Evolutionary conservation across 2,329 filamentous ascomycete genomes (phyloP), one percentile per base, ranked within the genome.

Genomic region (Dactylellina leptospora): DNA sequence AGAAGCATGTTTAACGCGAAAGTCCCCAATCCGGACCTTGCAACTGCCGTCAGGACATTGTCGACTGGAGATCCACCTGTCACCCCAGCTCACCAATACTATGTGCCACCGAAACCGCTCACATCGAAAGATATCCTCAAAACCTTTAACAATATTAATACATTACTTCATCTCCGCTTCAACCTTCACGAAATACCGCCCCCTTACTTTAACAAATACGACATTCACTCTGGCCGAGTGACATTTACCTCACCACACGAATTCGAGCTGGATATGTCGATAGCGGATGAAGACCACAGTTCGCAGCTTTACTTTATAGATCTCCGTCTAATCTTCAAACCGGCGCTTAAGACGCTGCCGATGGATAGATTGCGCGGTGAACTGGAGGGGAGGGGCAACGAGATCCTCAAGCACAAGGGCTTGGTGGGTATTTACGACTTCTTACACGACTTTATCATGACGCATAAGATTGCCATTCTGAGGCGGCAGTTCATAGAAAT

Each of bases 251-350:
- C 97, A 0, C 82, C 86, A 1, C 86, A 86, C 58, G 93, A 97
- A 79, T 97, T 97, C 76, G 93, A 97, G 79, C 86, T 97, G 18
- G 95, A 97, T 78, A 85, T 99, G 55, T 93, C 92, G 0, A 90
- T 97, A 74, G 91, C 90, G 16, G 90, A 93, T 75, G 93, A 97
- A 78, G 89, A 95, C 75, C 86, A 88, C 16, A 83, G 87, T 28
- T 89, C 90, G 59, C 93, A 96, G 76, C 96, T 96, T 78, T 97
- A 90, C 84, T 96, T 97, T 78, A 90, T 97, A 73, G 93, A 97
- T 79, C 88, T 97, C 76, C 87, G 93, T 69, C 92, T 96, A 76
- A 82, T 88, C 11, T 99, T 96, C 78, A 84, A 82, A 6, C 93
- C 93, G 0, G 84, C 87, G 0, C 84, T 90, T 0, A 80, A 80